Conservation (phyloP, 345 rosid genomes). For the Bruguiera sexangula region DNA sequence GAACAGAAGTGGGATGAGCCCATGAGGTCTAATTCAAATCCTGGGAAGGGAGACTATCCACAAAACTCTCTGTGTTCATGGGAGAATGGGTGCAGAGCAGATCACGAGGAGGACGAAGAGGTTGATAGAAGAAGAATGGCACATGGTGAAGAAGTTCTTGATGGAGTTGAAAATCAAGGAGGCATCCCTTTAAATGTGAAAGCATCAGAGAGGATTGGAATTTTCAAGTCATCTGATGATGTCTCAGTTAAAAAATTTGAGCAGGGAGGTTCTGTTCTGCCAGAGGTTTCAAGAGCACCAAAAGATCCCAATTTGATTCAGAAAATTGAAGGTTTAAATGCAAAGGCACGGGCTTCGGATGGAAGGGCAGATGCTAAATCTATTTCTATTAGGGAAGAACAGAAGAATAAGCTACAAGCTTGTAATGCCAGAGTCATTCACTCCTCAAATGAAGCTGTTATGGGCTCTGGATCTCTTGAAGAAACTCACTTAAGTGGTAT, state of each 20-base stretch:
- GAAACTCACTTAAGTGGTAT: constrained; percentile 30
- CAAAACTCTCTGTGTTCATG: constrained; percentile 26
- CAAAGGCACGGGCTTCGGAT: constrained; percentile 61
- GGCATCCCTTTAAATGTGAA: constrained; percentile 33
- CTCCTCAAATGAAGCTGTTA: constrained; percentile 37
- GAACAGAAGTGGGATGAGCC: constrained; percentile 49
- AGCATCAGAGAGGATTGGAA: constrained; percentile 28
- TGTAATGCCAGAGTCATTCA: constrained; percentile 26
- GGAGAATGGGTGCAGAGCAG: constrained; percentile 47
- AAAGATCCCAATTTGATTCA: constrained; percentile 65
- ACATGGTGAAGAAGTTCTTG: constrained; percentile 31
- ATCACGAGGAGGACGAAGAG: constrained; percentile 32
- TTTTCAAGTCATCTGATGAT: constrained; percentile 35
- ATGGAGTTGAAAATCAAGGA: constrained; percentile 26
- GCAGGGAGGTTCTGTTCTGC: constrained; percentile 19
- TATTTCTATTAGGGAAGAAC: constrained; percentile 38
- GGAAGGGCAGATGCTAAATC: constrained; percentile 42
- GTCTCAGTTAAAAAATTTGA: constrained; percentile 26
- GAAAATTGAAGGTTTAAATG: constrained; percentile 87
- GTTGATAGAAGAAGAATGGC: constrained; percentile 30
- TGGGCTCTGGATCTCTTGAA: constrained; percentile 31
- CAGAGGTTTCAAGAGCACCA: constrained; percentile 31
- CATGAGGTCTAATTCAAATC: constrained; percentile 25
- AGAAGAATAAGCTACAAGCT: constrained; percentile 39
- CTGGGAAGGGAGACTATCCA: constrained; percentile 36